Evolutionary conservation across 805 yeast species (phyloP), one percentile per base, ranked within the genome.

Genomic region (Myxozyma lipomycoides): DNA sequence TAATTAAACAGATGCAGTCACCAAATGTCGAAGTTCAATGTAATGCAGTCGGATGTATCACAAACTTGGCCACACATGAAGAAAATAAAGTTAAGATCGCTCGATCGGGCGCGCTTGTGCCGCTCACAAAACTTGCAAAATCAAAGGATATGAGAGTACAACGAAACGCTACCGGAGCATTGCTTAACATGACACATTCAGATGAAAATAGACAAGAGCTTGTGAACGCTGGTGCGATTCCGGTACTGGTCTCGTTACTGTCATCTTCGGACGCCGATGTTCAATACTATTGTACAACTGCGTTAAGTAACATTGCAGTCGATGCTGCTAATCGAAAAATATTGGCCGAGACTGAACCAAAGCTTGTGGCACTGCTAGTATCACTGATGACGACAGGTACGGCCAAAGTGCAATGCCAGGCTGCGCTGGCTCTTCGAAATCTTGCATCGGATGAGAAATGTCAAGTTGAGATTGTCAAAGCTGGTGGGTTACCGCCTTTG

Each of bases 1-100:
- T 93, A 41, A 93, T 93, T 62, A 83, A 95, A 68, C 98, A 93
- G 71, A 93, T 93, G 99, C 84, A 88, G 84, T 84, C 95, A 38
- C 80, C 93, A 48, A 93, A 93, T 64, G 95, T 93, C 51, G 99
- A 93, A 69, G 98, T 93, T 36, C 98, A 93, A 71, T 93, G 99
- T 70, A 93, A 93, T 67, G 98, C 99, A 2, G 98, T 93, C 50
- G 99, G 99, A 17, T 93, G 98, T 68, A 90, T 93, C 65, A 93
- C 99, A 34, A 93, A 93, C 67, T 78, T 93, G 69, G 98, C 98
- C 5, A 93, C 98, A 4, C 96, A 87, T 70, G 99, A 93, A 70
- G 96, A 88, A 64, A 93, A 93, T 72, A 93, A 93, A 69, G 83
- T 93, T 46, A 89, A 88, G 67, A 93, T 93, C 63, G 99, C 99